These are phyloP conservation scores for Psilocybe cyanescens DNA, from an alignment of 768 basidiomycete species.

Conservation along the genomic window DNA sequence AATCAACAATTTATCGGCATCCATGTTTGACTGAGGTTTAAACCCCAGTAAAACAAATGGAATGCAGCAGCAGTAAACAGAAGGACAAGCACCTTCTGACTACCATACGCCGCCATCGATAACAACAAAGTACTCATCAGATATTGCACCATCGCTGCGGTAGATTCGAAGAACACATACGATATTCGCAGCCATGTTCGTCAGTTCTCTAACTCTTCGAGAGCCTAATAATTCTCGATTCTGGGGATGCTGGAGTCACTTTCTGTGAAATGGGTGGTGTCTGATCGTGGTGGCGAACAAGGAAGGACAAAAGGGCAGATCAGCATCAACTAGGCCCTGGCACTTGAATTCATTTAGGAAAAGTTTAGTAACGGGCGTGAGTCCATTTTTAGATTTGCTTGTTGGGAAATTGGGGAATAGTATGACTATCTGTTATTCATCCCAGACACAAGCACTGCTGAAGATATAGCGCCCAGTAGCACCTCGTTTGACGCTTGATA, in stretches of 20 bases:
- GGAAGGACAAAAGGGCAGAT: background rate
- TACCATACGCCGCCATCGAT: background rate
- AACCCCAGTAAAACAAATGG: background rate
- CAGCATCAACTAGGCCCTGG: background rate
- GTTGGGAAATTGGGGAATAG: too few relatives aligned
- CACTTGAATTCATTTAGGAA: background rate
- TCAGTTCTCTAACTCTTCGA: background rate
- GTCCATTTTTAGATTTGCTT: background rate
- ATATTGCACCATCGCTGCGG: too few relatives aligned
- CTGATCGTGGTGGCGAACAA: background rate
- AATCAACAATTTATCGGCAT: background rate
- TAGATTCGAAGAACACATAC: background rate
- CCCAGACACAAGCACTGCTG: background rate
- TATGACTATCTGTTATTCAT: too few relatives aligned
- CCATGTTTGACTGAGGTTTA: background rate
- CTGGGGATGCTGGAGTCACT: background rate
- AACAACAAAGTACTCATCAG: background rate
- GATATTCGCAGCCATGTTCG: background rate
- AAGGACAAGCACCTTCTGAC: conserved; percentile 6
- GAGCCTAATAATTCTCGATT: background rate
- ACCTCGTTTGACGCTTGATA: too few relatives aligned
- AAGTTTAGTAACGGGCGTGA: background rate
- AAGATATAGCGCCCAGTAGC: background rate
- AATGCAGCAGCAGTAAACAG: background rate
- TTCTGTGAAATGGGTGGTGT: background rate